phyloP scores from a whole-genome alignment of 805 yeast species.

The Saturnispora quitensis region DNA sequence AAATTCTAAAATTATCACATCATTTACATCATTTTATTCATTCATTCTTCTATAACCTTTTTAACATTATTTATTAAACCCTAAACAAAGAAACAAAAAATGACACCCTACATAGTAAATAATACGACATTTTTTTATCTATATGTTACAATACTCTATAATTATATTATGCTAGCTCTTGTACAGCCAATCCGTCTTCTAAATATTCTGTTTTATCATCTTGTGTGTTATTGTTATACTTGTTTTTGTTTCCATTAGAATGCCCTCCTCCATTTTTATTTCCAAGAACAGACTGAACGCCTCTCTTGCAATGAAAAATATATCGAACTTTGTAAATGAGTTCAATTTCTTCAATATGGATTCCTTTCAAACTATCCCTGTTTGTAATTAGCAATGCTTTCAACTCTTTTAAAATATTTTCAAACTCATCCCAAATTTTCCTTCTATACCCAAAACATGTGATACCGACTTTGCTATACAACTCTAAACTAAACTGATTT shows the following conservation, averaged over 20 bases:
- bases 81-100: too few relatives aligned
- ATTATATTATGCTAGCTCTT: not conserved
- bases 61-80: not conserved
- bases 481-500: not conserved
- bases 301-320: not conserved
- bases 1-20: constrained; percentile 14
- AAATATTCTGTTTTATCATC: not conserved
- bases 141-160: not conserved
- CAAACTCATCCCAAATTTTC: constrained; percentile 3
- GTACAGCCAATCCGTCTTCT: constrained; percentile 4
- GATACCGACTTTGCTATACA: not conserved
- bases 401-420: not conserved
- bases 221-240: not conserved
- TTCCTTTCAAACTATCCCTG: not conserved
- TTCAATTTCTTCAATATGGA: not conserved
- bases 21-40: constrained; percentile 1
- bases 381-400: not conserved
- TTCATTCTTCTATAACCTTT: constrained; percentile 1
- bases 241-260: not conserved
- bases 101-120: not conserved
- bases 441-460: constrained; percentile 3
- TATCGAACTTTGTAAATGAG: not conserved
- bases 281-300: constrained; percentile 9
- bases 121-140: not conserved
- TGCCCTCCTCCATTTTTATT: constrained; percentile 4